Evolutionary conservation across 2,329 filamentous ascomycete genomes (phyloP), one percentile per base, ranked within the genome.

Genomic region (Exophiala viscosa): DNA sequence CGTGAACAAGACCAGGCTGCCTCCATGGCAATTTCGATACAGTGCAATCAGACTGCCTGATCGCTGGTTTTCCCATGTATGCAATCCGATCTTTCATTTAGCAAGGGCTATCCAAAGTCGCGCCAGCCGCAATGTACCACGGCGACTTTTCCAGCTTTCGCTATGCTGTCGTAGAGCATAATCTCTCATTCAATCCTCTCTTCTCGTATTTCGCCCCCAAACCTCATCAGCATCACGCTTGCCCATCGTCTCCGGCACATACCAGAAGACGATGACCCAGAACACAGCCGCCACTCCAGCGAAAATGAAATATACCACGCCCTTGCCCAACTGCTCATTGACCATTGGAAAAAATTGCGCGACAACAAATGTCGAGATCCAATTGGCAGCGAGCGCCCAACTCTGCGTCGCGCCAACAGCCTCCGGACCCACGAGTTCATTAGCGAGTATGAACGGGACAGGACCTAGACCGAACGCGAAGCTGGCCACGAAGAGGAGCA

Each of bases 341-440:
- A 95, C 70, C 17, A 96, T 80, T 0, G 93, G 92, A 75, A 99
- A 96, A 72, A 96, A 95, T 64, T 96, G 90, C 0, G 92, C 91
- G 1, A 99, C 90, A 14, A 95, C 63, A 66, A 96, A 97, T 0
- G 92, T 97, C 0, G 91, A 87, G 32, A 89, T 78, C 77, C 95
- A 97, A 69, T 93, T 97, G 7, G 89, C 87, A 1, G 84, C 89
- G 72, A 97, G 72, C 0, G 86, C 88, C 81, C 90, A 95, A 52
- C 87, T 91, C 69, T 99, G 93, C 0, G 90, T 87, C 0, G 92
- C 90, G 1, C 92, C 91, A 0, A 96, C 90, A 0, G 92, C 93
- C 67, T 96, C 90, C 10, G 90, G 85, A 0, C 85, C 87, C 1
- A 97, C 93, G 2, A 97, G 81, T 70, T 97, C 93, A 1, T 88